phyloP scores from a whole-genome alignment of 2,329 filamentous ascomycete genomes.

The Westerdykella ornata region DNA sequence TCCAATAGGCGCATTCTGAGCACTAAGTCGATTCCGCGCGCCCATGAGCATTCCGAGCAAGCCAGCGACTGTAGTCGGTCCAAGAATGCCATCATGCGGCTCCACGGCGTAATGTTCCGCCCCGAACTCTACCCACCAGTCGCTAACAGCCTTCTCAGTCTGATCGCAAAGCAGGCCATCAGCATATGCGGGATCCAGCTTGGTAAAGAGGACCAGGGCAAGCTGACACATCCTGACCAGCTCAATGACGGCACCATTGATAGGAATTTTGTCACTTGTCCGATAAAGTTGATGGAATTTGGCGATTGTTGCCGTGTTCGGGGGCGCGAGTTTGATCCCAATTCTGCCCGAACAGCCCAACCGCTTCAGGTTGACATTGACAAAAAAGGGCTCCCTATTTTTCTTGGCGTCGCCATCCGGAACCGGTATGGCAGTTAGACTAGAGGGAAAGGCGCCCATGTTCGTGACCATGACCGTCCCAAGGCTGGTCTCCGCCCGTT shows the following conservation, averaged over 20 bases:
- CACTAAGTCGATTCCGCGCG: conserved; percentile 80
- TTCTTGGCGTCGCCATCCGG: conserved; percentile 78
- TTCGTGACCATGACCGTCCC: conserved; percentile 93
- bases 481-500: conserved; percentile 71
- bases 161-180: conserved; percentile 90
- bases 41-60: conserved; percentile 84
- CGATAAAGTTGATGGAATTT: conserved; percentile 91
- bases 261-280: conserved; percentile 72
- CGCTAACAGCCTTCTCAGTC: conserved; percentile 79
- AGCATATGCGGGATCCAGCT: conserved; percentile 78
- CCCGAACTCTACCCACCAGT: conserved; percentile 96
- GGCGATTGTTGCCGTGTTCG: conserved; percentile 72
- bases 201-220: conserved; percentile 79
- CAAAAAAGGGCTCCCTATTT: conserved; percentile 77
- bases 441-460: conserved; percentile 83
- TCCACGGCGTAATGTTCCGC: conserved; percentile 88
- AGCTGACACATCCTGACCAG: conserved; percentile 87
- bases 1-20: conserved; percentile 71
- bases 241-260: conserved; percentile 75
- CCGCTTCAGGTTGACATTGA: conserved; percentile 90
- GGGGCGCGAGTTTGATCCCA: conserved; percentile 71
- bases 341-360: conserved; percentile 86
- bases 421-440: conserved; percentile 83
- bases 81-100: conserved; percentile 84
- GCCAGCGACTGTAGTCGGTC: conserved; percentile 83